Conservation (phyloP, 352 stramenopile genomes). For the Globisporangium cylindrosporum region DNA sequence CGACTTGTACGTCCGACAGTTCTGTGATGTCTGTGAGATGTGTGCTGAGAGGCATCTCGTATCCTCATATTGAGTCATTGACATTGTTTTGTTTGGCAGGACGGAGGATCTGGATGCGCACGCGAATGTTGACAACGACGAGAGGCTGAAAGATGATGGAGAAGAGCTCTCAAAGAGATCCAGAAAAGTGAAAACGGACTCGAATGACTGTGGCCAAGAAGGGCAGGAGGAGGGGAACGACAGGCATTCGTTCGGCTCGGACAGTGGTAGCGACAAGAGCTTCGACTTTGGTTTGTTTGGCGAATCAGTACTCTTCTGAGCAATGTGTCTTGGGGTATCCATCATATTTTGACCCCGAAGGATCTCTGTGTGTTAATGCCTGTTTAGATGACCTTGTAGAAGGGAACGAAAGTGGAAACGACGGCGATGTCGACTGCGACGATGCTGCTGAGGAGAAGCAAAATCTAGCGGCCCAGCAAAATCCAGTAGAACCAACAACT, state of each 20-base stretch:
- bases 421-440: not conserved
- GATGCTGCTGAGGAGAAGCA: not conserved
- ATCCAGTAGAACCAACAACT: not conserved
- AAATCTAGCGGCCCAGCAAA: not conserved
- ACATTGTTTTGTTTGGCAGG: constrained; percentile 15
- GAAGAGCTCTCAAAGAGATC: constrained; percentile 15
- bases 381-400: constrained; percentile 39
- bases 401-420: constrained; percentile 5
- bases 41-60: not conserved
- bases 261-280: constrained; percentile 19
- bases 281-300: constrained; percentile 56
- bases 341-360: no score
- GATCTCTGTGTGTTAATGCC: not conserved
- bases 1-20: constrained; percentile 45
- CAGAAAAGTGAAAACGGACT: not conserved
- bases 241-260: not conserved
- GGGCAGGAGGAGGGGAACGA: not conserved
- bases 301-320: no score
- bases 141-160: no score
- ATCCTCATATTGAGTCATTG: not conserved
- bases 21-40: constrained; percentile 1
- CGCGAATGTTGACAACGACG: not conserved
- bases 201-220: not conserved
- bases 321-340: not conserved
- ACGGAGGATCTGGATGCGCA: constrained; percentile 25